Base-by-base conservation (phyloP, 1,284 basidiomycete species). In the Cerioporus squamosus region DNA sequence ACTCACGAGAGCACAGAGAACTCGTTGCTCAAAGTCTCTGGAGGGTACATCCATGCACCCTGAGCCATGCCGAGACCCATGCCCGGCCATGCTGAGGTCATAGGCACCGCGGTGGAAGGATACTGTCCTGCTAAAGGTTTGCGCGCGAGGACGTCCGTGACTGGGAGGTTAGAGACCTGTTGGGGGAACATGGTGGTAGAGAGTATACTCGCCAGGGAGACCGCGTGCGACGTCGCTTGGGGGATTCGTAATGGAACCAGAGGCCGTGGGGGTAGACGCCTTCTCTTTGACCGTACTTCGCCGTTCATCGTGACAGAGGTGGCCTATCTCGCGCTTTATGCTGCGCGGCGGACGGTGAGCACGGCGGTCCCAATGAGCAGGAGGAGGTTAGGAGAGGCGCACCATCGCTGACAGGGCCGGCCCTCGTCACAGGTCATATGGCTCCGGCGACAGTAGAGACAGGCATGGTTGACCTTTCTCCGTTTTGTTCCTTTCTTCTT, bases 381-480 rank as follows among this genome's bases (percentile, higher is more conserved):
- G 48, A 43, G 42, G 14, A 26, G 18, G 20, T 18, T 17, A 18
- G 39, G 36, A 47, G 39, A 54, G 26, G 80, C 90, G 75, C 71
- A 95, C 94, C 94, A 95, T 66, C 94, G 85, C 68, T 94, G 90
- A 74, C 94, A 95, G 5, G 94, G 94, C 46, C 94, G 79, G 20
- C 89, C 89, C 65, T 94, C 93, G 71, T 95, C 93, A 76, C 94
- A 95, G 9, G 93, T 94, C 93, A 95, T 93, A 84, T 94, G 90
- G 82, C 93, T 95, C 59, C 94, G 79, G 66, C 95, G 82, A 75
- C 95, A 97, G 76, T 97, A 98, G 50, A 98, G 81, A 73, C 95
- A 97, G 1, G 95, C 95, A 76, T 93, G 90, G 75, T 94, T 94
- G 58, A 93, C 90, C 72, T 93, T 94, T 56, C 90, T 77, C 65